Evolutionary conservation across 148 eudicot genomes (phyloP).

Genomic region (Mesembryanthemum crystallinum): DNA sequence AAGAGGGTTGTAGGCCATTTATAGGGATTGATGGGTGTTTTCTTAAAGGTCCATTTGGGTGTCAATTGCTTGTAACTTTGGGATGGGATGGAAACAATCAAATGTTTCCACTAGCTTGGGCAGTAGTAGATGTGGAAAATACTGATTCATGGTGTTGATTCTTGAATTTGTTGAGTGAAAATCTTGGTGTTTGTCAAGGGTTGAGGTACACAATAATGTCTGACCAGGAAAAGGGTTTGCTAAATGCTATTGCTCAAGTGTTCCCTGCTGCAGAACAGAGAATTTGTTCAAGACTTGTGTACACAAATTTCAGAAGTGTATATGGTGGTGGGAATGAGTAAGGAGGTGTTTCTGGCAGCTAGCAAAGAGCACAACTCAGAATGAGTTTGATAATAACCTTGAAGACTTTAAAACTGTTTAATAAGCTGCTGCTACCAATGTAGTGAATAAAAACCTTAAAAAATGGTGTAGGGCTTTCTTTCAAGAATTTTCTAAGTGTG

Average conservation of each 20-base stretch:
- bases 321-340: constrained; percentile 3
- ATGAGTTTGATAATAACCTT: neutral
- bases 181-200: neutral
- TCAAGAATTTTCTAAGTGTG: neutral
- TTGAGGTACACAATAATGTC: neutral
- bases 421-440: neutral
- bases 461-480: constrained; percentile 7
- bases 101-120: neutral
- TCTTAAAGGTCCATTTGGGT: constrained; percentile 1
- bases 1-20: neutral
- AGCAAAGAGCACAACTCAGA: neutral
- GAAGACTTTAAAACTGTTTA: neutral
- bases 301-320: neutral
- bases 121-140: constrained; percentile 1
- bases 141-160: neutral
- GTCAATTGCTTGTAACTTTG: neutral
- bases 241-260: neutral
- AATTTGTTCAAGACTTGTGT: neutral
- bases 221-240: constrained; percentile 9
- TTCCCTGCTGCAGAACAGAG: neutral
- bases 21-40: neutral
- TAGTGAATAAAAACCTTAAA: neutral
- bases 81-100: constrained; percentile 10
- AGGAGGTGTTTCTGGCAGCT: neutral
- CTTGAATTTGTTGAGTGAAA: neutral